Percentiles rank a stretch among this genome's conserved stretches.
phyloP scores from a whole-genome alignment of 2,329 filamentous ascomycete species.

The Echinosphaeria canescens region DNA sequence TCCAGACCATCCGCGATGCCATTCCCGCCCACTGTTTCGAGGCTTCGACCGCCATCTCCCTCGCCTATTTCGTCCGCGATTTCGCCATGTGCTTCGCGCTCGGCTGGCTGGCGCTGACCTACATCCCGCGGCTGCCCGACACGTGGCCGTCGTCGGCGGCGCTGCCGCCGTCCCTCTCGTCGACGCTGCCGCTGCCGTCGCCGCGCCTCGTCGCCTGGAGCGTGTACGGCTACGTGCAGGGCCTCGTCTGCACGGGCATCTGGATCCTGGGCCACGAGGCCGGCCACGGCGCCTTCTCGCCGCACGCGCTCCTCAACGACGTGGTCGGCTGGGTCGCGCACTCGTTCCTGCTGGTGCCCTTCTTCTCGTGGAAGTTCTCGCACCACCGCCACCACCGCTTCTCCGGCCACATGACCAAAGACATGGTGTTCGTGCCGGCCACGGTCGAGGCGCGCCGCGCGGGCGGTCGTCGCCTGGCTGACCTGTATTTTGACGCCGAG shows the following conservation, averaged over 20 bases:
- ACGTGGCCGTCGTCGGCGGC: constrained; percentile 5
- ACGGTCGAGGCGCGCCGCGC: constrained; percentile 15
- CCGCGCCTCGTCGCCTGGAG: constrained; percentile 25
- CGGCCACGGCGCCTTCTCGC: constrained; percentile 47
- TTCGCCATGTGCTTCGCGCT: constrained; percentile 23
- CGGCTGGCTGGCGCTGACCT: constrained; percentile 25
- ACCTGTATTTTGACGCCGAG: constrained; percentile 14
- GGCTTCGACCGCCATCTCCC: constrained; percentile 25
- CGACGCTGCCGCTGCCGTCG: constrained; percentile 19
- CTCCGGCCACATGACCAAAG: constrained; percentile 44
- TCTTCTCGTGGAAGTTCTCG: constrained; percentile 52
- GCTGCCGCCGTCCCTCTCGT: constrained; percentile 23
- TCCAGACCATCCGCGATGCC: constrained; percentile 23
- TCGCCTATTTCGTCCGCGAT: constrained; percentile 34
- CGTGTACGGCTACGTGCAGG: constrained; percentile 39
- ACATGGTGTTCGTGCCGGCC: constrained; percentile 40
- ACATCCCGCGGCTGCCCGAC: constrained; percentile 26
- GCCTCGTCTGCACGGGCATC: constrained; percentile 42
- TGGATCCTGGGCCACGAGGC: constrained; percentile 55
- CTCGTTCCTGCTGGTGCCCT: constrained; percentile 43
- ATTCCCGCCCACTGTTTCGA: constrained; percentile 41
- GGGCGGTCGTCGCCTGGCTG: too few relatives aligned
- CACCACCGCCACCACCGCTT: constrained; percentile 50
- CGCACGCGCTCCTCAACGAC: constrained; percentile 32
- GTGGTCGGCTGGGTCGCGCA: constrained; percentile 41